These are phyloP conservation scores for Yamadazyma triangularis DNA, from an alignment of 1,139 yeast genomes.

Conservation along the genomic window DNA sequence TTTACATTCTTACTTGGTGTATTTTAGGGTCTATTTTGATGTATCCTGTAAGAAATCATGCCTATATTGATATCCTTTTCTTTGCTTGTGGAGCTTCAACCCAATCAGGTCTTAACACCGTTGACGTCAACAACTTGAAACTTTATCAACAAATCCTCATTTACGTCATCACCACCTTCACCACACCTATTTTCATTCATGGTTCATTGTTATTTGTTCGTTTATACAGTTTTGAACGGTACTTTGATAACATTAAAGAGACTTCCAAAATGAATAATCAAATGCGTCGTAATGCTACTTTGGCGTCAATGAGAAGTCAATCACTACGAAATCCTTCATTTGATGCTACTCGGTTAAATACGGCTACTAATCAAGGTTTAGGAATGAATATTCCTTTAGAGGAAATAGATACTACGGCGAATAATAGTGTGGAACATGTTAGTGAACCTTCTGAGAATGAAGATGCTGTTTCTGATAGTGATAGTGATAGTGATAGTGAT, in stretches of 20 bases:
- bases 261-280: slow-evolving; percentile 69
- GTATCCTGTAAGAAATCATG: slow-evolving; percentile 64
- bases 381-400: slow-evolving; percentile 9
- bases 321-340: too few relatives aligned
- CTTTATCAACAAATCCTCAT: slow-evolving; percentile 76
- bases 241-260: slow-evolving; percentile 76
- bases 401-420: neutral
- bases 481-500: too few relatives aligned
- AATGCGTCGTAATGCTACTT: slow-evolving; percentile 70
- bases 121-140: slow-evolving; percentile 55
- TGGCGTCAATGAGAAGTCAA: slow-evolving; percentile 38
- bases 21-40: slow-evolving; percentile 68
- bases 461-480: too few relatives aligned
- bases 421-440: slow-evolving; percentile 21
- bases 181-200: slow-evolving; percentile 90
- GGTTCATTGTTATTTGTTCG: slow-evolving; percentile 75
- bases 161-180: slow-evolving; percentile 54
- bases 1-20: slow-evolving; percentile 49
- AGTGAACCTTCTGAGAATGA: slow-evolving; percentile 18
- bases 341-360: slow-evolving; percentile 31
- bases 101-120: slow-evolving; percentile 88
- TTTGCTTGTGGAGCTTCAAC: slow-evolving; percentile 74
- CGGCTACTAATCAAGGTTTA: slow-evolving; percentile 33
- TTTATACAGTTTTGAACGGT: slow-evolving; percentile 83
- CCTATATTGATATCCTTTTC: slow-evolving; percentile 77